phyloP scores from a whole-genome alignment of 2,329 filamentous ascomycete species.

The Apiospora saccharicola region DNA sequence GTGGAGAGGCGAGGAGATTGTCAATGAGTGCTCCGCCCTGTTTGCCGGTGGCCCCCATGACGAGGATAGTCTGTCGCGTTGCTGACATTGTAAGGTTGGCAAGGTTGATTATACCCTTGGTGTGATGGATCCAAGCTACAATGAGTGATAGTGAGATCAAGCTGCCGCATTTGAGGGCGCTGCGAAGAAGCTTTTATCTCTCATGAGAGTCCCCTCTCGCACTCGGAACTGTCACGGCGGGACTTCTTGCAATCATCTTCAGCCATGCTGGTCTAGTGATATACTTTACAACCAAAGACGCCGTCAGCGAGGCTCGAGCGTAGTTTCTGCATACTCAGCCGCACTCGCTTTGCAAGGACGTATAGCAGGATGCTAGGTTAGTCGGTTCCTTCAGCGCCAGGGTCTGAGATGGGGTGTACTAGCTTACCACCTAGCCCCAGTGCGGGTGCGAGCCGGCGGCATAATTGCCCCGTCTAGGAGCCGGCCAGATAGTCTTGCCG shows the following conservation, averaged over 20 bases:
- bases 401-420: not conserved
- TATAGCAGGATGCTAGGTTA: not conserved
- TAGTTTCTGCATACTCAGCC: not conserved
- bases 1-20: slow-evolving; percentile 15
- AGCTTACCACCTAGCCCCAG: not conserved
- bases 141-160: not conserved
- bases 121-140: not conserved
- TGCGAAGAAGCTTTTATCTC: not conserved
- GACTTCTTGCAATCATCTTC: not conserved
- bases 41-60: slow-evolving; percentile 27
- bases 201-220: not conserved
- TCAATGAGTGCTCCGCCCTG: slow-evolving; percentile 25
- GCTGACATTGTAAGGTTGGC: not conserved
- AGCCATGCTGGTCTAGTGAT: not conserved
- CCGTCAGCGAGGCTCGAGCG: not conserved
- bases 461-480: not conserved
- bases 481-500: not conserved
- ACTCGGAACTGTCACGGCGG: not conserved
- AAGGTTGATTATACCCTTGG: not conserved
- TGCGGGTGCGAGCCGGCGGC: slow-evolving; percentile 5
- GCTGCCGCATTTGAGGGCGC: not conserved
- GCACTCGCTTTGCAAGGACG: not conserved
- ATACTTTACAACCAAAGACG: not conserved
- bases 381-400: not conserved
- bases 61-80: slow-evolving; percentile 18